Base-by-base conservation (phyloP, 106 monocot species). In the Dendrobium huoshanense region DNA sequence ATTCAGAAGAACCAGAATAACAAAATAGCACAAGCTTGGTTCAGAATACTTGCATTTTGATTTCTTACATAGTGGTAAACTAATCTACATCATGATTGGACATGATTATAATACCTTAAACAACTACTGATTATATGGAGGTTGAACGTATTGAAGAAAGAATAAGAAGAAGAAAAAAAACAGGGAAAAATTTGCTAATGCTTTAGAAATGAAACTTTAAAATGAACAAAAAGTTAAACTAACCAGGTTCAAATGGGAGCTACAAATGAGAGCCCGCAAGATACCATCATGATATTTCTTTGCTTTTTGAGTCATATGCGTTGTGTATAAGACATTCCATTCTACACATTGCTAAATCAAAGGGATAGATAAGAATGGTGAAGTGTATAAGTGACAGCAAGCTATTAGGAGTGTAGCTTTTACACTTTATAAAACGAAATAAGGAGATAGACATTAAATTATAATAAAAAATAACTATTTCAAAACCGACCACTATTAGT, bases 251-350 rank as follows among this genome's bases (percentile, higher is more conserved):
- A 79, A 81, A 80, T 84, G 84, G 55, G 87, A 89, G 76, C 92
- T 87, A 78, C 86, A 80, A 75, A 27, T 67, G 19, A 78, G 70
- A 68, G 87, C 81, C 44, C 48, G 82, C 81, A 94, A 83, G 29
- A 90, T 81, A 42, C 96, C 96, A 80, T 96, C 96, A 86, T 94
- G 96, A 79, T 90, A 96, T 55, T 75, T 94, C 83, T 96, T 96
- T 77, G 90, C 86, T 55, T 94, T 96, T 78, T 96, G 91, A 78
- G 88, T 90, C 80, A 87, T 61, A 72, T 96, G 96, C 74, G 84
- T 86, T 29, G 94, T 96, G 82, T 96, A 96, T 54, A 96, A 81
- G 18, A 73, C 90, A 85, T 84, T 80, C 96, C 96, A 96, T 81
- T 96, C 94, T 94, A 88, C 80, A 86, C 27, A 58, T 65, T 49